Evolutionary conservation across 148 eudicot species (phyloP), one percentile per base, ranked within the genome.

Genomic region (Polygonum maritimum): DNA sequence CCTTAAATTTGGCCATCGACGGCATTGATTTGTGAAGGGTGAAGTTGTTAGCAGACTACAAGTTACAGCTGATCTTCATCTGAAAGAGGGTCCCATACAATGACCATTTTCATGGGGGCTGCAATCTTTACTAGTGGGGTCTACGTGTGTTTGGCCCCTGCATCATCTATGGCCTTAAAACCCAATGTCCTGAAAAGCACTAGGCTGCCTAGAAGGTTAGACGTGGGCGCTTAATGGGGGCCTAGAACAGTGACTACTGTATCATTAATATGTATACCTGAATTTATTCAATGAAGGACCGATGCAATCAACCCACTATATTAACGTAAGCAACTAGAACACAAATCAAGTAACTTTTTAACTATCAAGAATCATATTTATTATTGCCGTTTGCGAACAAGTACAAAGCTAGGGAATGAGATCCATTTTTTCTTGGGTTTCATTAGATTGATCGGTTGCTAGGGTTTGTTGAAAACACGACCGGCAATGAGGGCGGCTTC

Each of bases 401-500:
- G 38, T 26, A 60, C 69, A 60, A 26, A 18, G 58, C 58, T 6
- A 54, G 58, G 58, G 58, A 22, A 54, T 54, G 22, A 16, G 65
- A 57, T 57, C 31, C 55, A 2, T 49, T 51, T 4, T 51, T 57
- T 57, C 7, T 19, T 35, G 2, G n/a, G 13, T 31, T 4, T 16
- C 45, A 26, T 26, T 26, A 26, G 31, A 26, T 26, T 26, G 31
- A 26, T 26, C 31, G 31, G 31, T 26, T 26, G 31, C 77, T 73
- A 85, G 69, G 90, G 90, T 73, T 79, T 87, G 54, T 85, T 79
- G 55, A 84, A 57, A 69, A 83, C 85, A 40, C 76, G 78, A 33
- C 89, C 91, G 70, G 89, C 91, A 57, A 84, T 74, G 74, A 88
- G 78, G 67, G 91, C 91, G 83, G 89, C 89, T 69, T 88, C 86